Base-by-base conservation (phyloP, 2,329 filamentous ascomycete genomes). In the Clonostachys chloroleuca region DNA sequence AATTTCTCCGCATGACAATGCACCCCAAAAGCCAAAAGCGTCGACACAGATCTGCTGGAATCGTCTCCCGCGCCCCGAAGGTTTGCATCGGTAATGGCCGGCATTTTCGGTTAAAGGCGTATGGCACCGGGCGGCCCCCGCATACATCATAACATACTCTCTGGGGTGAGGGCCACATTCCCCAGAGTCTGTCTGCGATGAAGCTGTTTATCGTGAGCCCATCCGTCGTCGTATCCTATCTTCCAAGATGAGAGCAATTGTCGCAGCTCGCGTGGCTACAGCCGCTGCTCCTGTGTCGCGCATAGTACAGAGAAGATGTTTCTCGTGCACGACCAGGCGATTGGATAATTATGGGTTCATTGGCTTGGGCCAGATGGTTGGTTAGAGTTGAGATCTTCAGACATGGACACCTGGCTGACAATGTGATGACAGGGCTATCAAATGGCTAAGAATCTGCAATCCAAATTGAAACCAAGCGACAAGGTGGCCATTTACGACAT, bases 371-470 rank as follows among this genome's bases (percentile, higher is more conserved):
- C 79, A 82, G 52, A 83, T 83, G 80, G 78, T 82, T 65, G 33
- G 70, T 42, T 36, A 16, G 24, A 8, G 43, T 9, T 39, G 36
- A 39, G 14, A 18, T 39, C 6, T 39, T 8, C 36, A 7, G 14
- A 3, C 30, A 10, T 18, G 43, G 37, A 37, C 35, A 13, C 3
- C 24, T 30, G 24, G 24, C 24, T 30, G 24, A 30, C 24, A 30
- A 30, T 30, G 24, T 8, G 24, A 40, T 18, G 40, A 6, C 44
- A 82, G 78, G 80, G 80, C 40, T 82, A 77, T 56, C 78, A 81
- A 66, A 83, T 83, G 80, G 80, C 78, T 51, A 77, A 74, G 64
- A 83, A 83, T 59, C 72, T 83, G 5, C 78, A 80, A 60, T 68
- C 75, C 34, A 82, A 80, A 60, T 68, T 83, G 34, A 58, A 66